These are phyloP conservation scores for Favolaschia claudopus DNA, from an alignment of 768 basidiomycete genomes.

Conservation along the genomic window DNA sequence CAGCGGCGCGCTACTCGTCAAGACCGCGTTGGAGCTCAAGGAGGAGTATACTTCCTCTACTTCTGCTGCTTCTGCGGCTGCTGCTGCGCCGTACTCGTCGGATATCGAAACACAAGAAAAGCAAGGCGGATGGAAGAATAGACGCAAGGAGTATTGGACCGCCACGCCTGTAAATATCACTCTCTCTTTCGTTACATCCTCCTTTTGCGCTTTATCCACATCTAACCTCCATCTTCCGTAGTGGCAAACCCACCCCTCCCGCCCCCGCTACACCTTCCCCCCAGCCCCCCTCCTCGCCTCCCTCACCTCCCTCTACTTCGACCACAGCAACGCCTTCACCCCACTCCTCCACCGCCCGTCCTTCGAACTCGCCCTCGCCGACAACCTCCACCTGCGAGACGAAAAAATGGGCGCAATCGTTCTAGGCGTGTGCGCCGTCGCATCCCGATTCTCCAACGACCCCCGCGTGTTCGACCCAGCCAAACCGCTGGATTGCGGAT, in stretches of 20 bases:
- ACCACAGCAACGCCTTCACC: constrained; percentile 43
- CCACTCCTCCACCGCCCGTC: constrained; percentile 53
- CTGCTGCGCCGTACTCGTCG: too few species aligned
- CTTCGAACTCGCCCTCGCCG: constrained; percentile 46
- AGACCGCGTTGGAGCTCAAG: too few species aligned
- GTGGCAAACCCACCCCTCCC: constrained; percentile 15
- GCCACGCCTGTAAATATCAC: too few species aligned
- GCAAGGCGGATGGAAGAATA: too few species aligned
- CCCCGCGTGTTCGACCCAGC: constrained; percentile 53
- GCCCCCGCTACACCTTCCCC: constrained; percentile 39
- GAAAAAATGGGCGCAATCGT: constrained; percentile 39
- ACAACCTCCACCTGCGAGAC: constrained; percentile 46
- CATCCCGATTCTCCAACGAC: constrained; percentile 53
- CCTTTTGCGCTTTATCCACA: too few species aligned
- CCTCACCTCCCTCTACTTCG: constrained; percentile 62
- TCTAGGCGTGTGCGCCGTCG: constrained; percentile 59
- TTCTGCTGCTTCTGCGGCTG: too few species aligned
- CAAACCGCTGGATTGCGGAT: constrained; percentile 22
- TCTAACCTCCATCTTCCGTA: constrained; percentile 6
- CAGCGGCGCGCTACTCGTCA: too few species aligned
- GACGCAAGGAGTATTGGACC: too few species aligned
- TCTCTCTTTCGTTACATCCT: too few species aligned
- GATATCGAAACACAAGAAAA: too few species aligned
- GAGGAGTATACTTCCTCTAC: too few species aligned
- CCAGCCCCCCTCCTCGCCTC: constrained; percentile 42